Base-by-base conservation (phyloP, 2,329 filamentous ascomycete species). In the Fusarium humuli region DNA sequence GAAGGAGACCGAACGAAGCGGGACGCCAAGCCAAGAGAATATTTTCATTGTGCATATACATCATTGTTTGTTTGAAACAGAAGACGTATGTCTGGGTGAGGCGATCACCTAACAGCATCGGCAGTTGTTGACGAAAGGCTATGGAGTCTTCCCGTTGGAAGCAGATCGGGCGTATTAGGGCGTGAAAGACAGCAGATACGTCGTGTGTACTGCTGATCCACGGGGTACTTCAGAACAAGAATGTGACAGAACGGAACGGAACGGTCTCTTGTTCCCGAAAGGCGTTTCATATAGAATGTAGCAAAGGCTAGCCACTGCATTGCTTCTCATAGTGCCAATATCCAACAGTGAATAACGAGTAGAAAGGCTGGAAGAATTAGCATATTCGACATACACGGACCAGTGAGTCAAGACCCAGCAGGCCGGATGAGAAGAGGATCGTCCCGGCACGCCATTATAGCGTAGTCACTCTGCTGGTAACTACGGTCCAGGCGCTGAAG, bases 361-460 rank as follows among this genome's bases (percentile, higher is more conserved):
- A 22, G 14, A 23, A 40, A 42, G 23, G 30, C 42, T 32, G 30
- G 29, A 37, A 37, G 27, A 20, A 18, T 25, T 55, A 44, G 62
- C 23, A 55, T 42, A 29, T 45, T 40, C 25, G 11, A 25, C 22
- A 52, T 20, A 27, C 32, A 23, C 40, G 41, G 34, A 23, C 29
- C 29, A 57, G 32, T 20, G 42, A 49, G 50, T 41, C 44, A 20
- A 65, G 58, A 66, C 62, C 72, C 72, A 65, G 47, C 53, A 72
- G 72, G 46, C 58, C 67, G 72, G 67, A 66, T 57, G 61, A 62
- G 65, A 55, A 65, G 56, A 71, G 68, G 70, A 67, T 58, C 67
- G 62, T 70, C 72, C 65, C 70, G 72, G 48, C 41, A 65, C 65
- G 65, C 70, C 65, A 71, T 68, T 67, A 67, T 67, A 73, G 67